Percentiles rank a stretch among this genome's conserved stretches.
Evolutionary conservation across 148 eudicot genomes (phyloP).

Genomic region (Rhododendron simsii): DNA sequence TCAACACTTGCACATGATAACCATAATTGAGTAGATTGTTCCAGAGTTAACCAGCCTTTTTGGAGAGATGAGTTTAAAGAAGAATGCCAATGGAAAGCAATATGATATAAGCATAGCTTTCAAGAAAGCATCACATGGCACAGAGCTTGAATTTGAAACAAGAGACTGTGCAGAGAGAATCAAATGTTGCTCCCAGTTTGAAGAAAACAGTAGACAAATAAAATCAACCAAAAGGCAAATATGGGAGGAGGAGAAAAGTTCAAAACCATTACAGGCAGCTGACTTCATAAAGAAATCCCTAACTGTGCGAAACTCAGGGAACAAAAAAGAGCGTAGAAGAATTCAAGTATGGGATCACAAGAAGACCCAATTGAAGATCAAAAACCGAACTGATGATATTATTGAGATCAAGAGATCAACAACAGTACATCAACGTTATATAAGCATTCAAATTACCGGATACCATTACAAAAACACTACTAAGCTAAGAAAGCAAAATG

Average conservation of each 20-base stretch:
- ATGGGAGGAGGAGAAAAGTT: constrained; percentile 8
- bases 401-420: background rate
- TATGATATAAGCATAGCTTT: constrained; percentile 7
- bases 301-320: background rate
- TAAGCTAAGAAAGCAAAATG: background rate
- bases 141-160: constrained; percentile 19
- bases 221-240: constrained; percentile 13
- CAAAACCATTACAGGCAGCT: background rate
- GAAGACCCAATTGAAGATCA: background rate
- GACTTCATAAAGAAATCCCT: background rate
- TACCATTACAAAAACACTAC: background rate
- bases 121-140: constrained; percentile 30
- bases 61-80: background rate
- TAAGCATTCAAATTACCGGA: background rate
- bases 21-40: constrained; percentile 1
- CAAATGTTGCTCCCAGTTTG: constrained; percentile 16
- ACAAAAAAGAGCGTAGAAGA: background rate
- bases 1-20: background rate
- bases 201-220: constrained; percentile 23
- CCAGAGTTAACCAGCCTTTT: background rate
- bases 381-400: background rate
- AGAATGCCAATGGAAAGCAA: background rate
- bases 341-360: background rate
- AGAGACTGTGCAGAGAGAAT: constrained; percentile 21
- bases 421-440: background rate